Conservation (phyloP, 2,329 filamentous ascomycete genomes). For the Colletotrichum brevisporum region DNA sequence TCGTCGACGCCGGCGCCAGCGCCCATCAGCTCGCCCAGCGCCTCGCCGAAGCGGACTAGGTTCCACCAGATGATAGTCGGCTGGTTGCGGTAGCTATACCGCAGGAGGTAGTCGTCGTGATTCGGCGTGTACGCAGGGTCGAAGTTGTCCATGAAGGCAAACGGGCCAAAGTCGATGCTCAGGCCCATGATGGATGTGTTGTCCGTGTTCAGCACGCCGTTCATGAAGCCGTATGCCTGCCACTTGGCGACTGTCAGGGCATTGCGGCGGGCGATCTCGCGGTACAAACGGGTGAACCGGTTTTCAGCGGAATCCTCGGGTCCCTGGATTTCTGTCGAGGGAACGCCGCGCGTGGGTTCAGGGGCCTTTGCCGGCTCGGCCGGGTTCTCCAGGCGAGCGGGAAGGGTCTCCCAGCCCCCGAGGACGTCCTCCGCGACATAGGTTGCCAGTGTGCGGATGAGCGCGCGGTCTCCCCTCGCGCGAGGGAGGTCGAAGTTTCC, state of each 20-base stretch:
- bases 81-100: conserved; percentile 95
- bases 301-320: conserved; percentile 81
- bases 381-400: conserved; percentile 69
- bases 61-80: conserved; percentile 99
- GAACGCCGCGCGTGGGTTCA: conserved; percentile 65
- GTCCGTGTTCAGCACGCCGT: conserved; percentile 97
- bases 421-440: conserved; percentile 93
- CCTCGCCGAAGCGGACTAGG: conserved; percentile 89
- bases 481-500: conserved; percentile 97
- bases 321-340: conserved; percentile 75
- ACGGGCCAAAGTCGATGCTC: conserved; percentile 94
- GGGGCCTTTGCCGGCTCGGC: conserved; percentile 62
- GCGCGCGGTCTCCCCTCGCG: conserved; percentile 81
- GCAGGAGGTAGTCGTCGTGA: conserved; percentile 89
- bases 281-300: conserved; percentile 87
- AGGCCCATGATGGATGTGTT: conserved; percentile 94
- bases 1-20: conserved; percentile 81
- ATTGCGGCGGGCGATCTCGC: conserved; percentile 88
- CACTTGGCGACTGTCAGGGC: conserved; percentile 90
- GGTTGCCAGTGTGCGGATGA: conserved; percentile 81
- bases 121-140: conserved; percentile 96
- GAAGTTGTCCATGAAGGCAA: conserved; percentile 98
- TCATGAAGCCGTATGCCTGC: conserved; percentile 99
- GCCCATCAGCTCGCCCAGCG: conserved; percentile 89
- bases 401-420: conserved; percentile 87